Evolutionary conservation across 371 early-diverging fungal species (phyloP).

Genomic region (Lichtheimia ornata): DNA sequence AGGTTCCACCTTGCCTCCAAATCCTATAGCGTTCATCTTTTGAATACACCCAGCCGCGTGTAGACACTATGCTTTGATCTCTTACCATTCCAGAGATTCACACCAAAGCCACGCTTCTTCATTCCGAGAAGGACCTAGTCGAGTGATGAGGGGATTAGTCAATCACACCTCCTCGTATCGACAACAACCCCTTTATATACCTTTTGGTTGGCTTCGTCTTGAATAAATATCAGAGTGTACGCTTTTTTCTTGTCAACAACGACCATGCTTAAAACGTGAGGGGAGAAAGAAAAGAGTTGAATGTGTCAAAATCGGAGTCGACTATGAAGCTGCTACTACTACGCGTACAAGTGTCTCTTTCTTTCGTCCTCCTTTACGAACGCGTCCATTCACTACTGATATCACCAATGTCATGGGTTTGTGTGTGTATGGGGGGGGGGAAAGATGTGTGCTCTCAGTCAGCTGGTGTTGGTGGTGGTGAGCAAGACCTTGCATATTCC

Average conservation of each 20-base stretch:
- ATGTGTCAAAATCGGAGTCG: no score
- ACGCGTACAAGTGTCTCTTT: no score
- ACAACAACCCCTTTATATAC: constrained; percentile 3
- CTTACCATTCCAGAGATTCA: constrained; percentile 64
- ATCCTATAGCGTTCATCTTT: constrained; percentile 31
- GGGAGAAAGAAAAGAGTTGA: no score
- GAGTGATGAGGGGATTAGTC: neutral
- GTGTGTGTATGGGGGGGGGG: no score
- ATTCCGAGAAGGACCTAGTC: constrained; percentile 65
- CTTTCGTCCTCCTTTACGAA: no score
- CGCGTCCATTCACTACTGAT: no score
- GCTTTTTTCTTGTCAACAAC: constrained; percentile 26
- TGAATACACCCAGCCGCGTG: neutral
- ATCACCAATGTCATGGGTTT: no score
- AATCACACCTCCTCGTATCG: neutral
- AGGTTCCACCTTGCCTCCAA: constrained; percentile 74
- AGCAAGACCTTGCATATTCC: no score
- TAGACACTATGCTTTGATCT: neutral
- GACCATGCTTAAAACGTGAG: neutral
- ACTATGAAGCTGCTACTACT: no score
- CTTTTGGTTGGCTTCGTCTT: constrained; percentile 28
- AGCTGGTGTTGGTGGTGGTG: no score
- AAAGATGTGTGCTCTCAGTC: no score
- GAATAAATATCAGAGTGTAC: constrained; percentile 32
- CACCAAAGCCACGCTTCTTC: constrained; percentile 78